Conservation (phyloP, 257 asterid species). For the Fraxinus pennsylvanica region DNA sequence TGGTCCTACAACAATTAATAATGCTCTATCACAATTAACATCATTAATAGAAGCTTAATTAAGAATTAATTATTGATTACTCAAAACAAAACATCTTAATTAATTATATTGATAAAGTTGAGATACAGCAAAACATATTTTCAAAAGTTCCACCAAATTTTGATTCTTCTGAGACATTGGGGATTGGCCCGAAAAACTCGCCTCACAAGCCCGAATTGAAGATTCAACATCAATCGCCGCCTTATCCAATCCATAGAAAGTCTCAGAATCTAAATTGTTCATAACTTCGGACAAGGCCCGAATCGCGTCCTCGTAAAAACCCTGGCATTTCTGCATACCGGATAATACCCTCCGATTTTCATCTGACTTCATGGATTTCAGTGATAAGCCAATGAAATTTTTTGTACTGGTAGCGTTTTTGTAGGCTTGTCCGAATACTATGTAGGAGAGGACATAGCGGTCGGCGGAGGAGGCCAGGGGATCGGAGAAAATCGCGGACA, state of each 20-base stretch:
- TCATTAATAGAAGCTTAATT: background rate
- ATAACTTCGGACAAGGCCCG: background rate
- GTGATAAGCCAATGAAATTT: background rate
- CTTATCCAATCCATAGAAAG: conserved; percentile 4
- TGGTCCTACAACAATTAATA: no score
- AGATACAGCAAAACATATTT: conserved; percentile 17
- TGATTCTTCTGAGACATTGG: conserved; percentile 20
- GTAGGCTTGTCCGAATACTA: conserved; percentile 15
- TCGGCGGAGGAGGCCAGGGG: conserved; percentile 18
- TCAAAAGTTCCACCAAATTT: background rate
- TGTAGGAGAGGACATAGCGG: conserved; percentile 17
- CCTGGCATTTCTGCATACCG: conserved; percentile 10
- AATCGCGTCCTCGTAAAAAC: conserved; percentile 12
- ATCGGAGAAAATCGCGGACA: background rate
- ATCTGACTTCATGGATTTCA: background rate
- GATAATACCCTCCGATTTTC: background rate
- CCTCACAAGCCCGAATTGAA: conserved; percentile 2
- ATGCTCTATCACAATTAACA: background rate
- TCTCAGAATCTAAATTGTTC: conserved; percentile 14
- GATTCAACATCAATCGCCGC: background rate
- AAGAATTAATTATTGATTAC: background rate
- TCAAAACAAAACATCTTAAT: background rate
- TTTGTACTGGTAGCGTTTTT: conserved; percentile 7
- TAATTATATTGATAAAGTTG: background rate
- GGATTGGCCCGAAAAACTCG: background rate